Evolutionary conservation across 192 early-diverging fungal species (phyloP).

Genomic region (Entophlyctis luteolus): DNA sequence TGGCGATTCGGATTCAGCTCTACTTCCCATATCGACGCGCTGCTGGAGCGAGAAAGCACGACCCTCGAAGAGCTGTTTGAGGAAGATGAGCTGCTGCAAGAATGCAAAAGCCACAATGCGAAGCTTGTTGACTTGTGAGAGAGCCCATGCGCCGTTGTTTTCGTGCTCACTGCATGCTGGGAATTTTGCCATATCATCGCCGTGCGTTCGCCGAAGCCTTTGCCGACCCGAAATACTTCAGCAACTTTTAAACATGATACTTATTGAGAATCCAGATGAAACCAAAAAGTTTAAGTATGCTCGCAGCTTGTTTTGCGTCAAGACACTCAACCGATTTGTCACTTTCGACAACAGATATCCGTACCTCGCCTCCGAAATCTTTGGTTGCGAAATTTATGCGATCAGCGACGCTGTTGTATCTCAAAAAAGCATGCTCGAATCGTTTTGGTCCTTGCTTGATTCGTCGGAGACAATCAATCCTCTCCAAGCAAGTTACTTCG

Average conservation of each 20-base stretch:
- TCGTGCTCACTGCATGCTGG: not conserved
- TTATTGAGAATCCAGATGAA: constrained; percentile 78
- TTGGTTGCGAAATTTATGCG: constrained; percentile 73
- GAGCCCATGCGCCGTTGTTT: too few relatives aligned
- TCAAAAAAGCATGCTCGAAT: constrained; percentile 68
- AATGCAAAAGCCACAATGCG: constrained; percentile 87
- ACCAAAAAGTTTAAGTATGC: constrained; percentile 71
- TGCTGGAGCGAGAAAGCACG: constrained; percentile 86
- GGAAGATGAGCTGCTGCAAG: constrained; percentile 92
- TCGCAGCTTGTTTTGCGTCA: too few relatives aligned
- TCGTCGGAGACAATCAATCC: constrained; percentile 68
- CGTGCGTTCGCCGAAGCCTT: too few relatives aligned
- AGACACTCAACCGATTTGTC: too few relatives aligned
- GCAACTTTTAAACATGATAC: constrained; percentile 79
- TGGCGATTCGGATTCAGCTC: constrained; percentile 83
- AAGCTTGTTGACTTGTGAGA: constrained; percentile 83
- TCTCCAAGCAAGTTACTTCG: constrained; percentile 84
- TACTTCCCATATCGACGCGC: constrained; percentile 83
- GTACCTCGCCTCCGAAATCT: constrained; percentile 74
- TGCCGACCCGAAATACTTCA: constrained; percentile 68
- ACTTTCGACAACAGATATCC: constrained; percentile 63
- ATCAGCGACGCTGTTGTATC: constrained; percentile 71
- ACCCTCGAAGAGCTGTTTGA: constrained; percentile 87
- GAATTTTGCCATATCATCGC: too few relatives aligned
- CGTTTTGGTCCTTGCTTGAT: constrained; percentile 85